Evolutionary conservation across 1,139 yeast genomes (phyloP), one percentile per base, ranked within the genome.

Genomic region (Taphrina flavorubra): DNA sequence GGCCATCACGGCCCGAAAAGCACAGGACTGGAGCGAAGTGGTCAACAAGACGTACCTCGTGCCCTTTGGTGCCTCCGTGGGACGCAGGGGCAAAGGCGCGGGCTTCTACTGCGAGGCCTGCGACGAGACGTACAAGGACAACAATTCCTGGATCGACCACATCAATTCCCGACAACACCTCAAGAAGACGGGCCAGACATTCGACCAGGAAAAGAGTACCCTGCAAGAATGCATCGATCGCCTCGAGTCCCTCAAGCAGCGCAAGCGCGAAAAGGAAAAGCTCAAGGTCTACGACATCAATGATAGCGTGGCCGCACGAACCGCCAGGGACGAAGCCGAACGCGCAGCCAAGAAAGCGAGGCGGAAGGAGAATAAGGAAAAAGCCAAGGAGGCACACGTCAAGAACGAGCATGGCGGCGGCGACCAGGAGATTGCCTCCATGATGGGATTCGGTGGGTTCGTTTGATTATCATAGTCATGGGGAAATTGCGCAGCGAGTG

Each of bases 41-140:
- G 72, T 84, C 65, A 84, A 84, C 72, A 80, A 81, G 70, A 79
- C 82, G 46, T 79, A 81, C 8, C 77, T 86, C 44, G 83, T 81
- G 3, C 79, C 82, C 0, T 78, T 79, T 1, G 81, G 82, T 8
- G 79, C 85, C 1, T 77, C 81, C 0, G 77, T 79, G 1, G 80
- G 82, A 0, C 80, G 79, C 51, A 82, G 86, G 64, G 91, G 91
- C 59, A 83, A 86, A 72, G 89, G 86, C 18, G 86, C 89, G 72
- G 97, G 97, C 1, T 92, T 92, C 77, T 84, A 86, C 74, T 92
- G 98, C 78, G 90, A 89, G 18, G 79, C 86, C 1, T 92, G 98
- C 77, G 85, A 88, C 73, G 78, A 89, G 72, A 88, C 96, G 1
- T 92, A 85, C 78, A 85, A 90, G 75, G 97, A 92, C 77, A 88